A percentile compares a stretch with the other conserved stretches of the same genome.
Evolutionary conservation across 305 asterid species (phyloP).

Genomic region (Vinca major): DNA sequence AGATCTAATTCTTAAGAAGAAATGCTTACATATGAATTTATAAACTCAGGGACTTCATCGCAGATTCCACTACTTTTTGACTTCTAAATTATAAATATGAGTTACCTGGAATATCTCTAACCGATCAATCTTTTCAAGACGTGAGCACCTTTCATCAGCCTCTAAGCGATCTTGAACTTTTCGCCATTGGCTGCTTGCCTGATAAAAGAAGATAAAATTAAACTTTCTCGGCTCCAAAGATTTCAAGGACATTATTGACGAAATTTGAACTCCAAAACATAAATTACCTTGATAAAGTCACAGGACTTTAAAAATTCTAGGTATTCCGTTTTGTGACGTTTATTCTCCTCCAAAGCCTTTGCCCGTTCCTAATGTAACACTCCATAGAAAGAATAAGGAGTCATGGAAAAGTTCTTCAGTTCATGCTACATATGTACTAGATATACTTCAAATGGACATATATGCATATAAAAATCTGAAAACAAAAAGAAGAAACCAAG

Average conservation of each 20-base stretch:
- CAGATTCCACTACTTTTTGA: neutral
- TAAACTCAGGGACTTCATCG: neutral
- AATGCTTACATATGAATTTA: neutral
- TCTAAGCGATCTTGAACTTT: conserved; percentile 88
- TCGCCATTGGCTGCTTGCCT: conserved; percentile 98
- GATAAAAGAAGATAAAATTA: conserved; percentile 11
- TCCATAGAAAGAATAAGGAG: conserved; percentile 10
- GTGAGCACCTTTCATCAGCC: conserved; percentile 82
- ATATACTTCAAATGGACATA: neutral
- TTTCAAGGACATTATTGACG: conserved; percentile 17
- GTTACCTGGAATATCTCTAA: conserved; percentile 86
- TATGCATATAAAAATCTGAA: neutral
- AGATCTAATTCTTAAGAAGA: neutral
- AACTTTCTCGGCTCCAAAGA: neutral
- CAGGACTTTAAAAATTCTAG: conserved; percentile 77
- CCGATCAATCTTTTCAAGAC: conserved; percentile 87
- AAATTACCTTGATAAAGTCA: conserved; percentile 69
- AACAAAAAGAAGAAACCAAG: conserved; percentile 6
- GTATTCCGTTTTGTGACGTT: conserved; percentile 56
- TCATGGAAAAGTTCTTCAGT: neutral
- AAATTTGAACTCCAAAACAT: conserved; percentile 9
- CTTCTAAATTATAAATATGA: conserved; percentile 2
- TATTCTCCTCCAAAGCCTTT: conserved; percentile 80
- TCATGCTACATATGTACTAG: neutral
- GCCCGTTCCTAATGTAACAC: conserved; percentile 57